Conservation (phyloP, 1,139 yeast genomes). For the Candida glucosophila region DNA sequence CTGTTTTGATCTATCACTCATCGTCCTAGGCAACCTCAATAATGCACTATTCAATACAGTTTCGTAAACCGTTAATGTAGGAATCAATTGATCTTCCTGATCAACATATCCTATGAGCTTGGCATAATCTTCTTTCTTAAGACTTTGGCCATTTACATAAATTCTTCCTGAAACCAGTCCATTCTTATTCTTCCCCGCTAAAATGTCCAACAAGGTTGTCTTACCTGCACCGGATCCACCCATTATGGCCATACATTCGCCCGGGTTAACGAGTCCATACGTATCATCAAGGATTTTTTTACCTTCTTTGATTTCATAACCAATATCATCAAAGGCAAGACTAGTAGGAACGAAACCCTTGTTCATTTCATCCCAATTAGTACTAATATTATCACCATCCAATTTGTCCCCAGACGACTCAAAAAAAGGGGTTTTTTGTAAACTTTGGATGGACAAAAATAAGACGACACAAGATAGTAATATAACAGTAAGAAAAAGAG, state of each 20-base stretch:
- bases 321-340: slow-evolving; percentile 64
- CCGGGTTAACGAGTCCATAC: slow-evolving; percentile 73
- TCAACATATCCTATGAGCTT: slow-evolving; percentile 92
- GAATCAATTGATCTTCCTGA: slow-evolving; percentile 85
- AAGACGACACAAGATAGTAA: slow-evolving; percentile 28
- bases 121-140: slow-evolving; percentile 37
- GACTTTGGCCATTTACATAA: slow-evolving; percentile 60
- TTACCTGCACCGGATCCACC: slow-evolving; percentile 99
- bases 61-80: slow-evolving; percentile 91
- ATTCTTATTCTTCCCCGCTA: slow-evolving; percentile 79
- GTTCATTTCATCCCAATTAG: slow-evolving; percentile 22
- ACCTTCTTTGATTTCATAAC: slow-evolving; percentile 51
- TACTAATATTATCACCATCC: slow-evolving; percentile 17
- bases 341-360: slow-evolving; percentile 61
- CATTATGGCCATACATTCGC: slow-evolving; percentile 91
- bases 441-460: slow-evolving; percentile 39
- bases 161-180: slow-evolving; percentile 62
- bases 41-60: slow-evolving; percentile 90
- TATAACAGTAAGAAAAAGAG: slow-evolving; percentile 44
- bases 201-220: slow-evolving; percentile 81
- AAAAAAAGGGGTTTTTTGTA: slow-evolving; percentile 60
- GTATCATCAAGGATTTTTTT: slow-evolving; percentile 47
- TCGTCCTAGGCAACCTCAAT: slow-evolving; percentile 70
- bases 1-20: slow-evolving; percentile 67
- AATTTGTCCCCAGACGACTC: slow-evolving; percentile 18